Evolutionary conservation across 2,329 filamentous ascomycete species (phyloP).

Genomic region (Thelonectria discophora): DNA sequence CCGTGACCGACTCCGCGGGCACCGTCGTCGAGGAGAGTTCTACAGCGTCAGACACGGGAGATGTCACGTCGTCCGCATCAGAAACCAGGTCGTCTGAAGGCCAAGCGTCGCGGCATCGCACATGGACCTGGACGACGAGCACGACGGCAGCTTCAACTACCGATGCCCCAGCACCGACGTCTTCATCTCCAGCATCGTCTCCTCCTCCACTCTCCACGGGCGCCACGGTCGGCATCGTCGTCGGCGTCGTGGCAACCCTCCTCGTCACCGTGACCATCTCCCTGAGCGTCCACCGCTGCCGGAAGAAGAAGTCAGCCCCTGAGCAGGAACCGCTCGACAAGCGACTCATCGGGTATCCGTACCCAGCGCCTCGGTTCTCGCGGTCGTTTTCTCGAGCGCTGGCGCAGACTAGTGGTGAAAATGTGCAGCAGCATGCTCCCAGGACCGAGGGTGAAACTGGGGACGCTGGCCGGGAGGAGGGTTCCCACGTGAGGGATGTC

Average conservation of each 20-base stretch:
- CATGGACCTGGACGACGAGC: neutral
- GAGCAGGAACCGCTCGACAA: neutral
- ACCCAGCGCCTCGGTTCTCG: slow-evolving; percentile 10
- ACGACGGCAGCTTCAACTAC: neutral
- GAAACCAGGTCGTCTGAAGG: neutral
- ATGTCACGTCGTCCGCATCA: neutral
- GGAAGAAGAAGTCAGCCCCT: no score
- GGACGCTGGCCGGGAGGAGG: neutral
- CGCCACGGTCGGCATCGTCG: slow-evolving; percentile 1
- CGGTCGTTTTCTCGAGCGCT: neutral
- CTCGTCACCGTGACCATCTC: neutral
- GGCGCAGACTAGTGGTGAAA: neutral
- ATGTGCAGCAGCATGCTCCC: neutral
- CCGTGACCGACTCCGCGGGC: neutral
- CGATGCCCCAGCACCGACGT: neutral
- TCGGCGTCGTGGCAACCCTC: neutral
- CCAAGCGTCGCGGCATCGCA: neutral
- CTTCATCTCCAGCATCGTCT: neutral
- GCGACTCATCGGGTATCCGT: slow-evolving; percentile 15
- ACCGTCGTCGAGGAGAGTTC: neutral
- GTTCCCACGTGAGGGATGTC: neutral
- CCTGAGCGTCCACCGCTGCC: neutral
- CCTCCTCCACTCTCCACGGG: neutral
- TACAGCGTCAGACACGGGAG: neutral
- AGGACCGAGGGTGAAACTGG: no score